Base-by-base conservation (phyloP, 768 basidiomycete species). In the Leccinum longicurvipes region DNA sequence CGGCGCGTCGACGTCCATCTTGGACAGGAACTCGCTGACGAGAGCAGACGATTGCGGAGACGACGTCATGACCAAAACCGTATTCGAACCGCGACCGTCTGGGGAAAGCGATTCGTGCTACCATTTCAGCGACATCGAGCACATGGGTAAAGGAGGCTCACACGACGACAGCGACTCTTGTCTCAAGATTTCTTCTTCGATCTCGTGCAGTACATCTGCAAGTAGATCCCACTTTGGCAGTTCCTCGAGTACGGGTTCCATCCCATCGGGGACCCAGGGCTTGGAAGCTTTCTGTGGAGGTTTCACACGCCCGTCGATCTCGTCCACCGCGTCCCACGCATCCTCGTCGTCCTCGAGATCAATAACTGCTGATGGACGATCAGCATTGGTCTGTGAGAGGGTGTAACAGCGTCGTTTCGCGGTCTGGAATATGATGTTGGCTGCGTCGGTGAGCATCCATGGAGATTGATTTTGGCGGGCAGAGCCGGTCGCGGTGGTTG, bases 391-490 rank as follows among this genome's bases (percentile, higher is more conserved):
- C 31, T 64, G 74, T 6, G 67, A 73, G 47, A 84, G 75, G 3
- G 79, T 78, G 63, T 92, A 97, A 57, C 91, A 94, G n/a, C 94
- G 74, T 19, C 83, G 79, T 67, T 89, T 87, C 1, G 93, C 91
- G 7, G 80, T 79, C 59, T 82, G 81, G 67, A 98, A 91, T 29
- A 99, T 89, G 27, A 84, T 78, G 63, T 95, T 85, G 10, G 95
- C 95, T 0, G 93, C 87, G 59, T 97, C 93, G 7, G 91, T 94
- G 53, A 93, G 83, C 72, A 98, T 84, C 97, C 93, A 93, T 3
- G 88, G 90, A 3, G 86, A 87, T 55, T 86, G 86, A 59, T 93
- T 79, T 58, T 85, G 82, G 51, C 83, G 82, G 15, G 77, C 66
- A 17, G 73, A 74, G 10, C 89, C 88, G 3, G 79, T 71, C 0